Percentiles rank a stretch among this genome's conserved stretches.
Conservation (phyloP, 1,284 basidiomycete genomes). For the Inonotus obliquus region DNA sequence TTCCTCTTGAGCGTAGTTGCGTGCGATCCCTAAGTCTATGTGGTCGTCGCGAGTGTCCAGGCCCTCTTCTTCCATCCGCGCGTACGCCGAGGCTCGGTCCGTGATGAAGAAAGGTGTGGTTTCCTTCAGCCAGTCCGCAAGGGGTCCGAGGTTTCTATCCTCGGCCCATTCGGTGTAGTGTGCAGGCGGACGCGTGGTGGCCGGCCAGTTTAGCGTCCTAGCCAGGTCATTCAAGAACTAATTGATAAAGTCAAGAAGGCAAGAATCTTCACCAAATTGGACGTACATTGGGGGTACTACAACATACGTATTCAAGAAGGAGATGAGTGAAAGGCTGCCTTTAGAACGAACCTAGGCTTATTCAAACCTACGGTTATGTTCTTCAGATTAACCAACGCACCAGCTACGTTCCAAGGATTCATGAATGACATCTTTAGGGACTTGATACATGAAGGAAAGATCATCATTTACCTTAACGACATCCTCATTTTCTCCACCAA, state of each 20-base stretch:
- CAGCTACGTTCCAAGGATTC: background rate
- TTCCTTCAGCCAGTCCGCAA: no score
- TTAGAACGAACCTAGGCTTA: background rate
- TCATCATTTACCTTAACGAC: background rate
- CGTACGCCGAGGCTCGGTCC: no score
- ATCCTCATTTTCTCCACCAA: background rate
- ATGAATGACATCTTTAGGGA: background rate
- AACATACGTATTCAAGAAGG: constrained; percentile 1
- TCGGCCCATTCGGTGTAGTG: no score
- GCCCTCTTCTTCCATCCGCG: no score
- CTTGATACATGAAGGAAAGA: background rate
- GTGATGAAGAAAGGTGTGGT: no score
- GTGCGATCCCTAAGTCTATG: no score
- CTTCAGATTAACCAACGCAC: background rate
- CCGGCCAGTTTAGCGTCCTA: no score
- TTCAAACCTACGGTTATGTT: background rate
- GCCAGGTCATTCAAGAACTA: no score
- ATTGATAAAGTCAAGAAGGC: constrained; percentile 29
- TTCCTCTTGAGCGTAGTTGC: no score
- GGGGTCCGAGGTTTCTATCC: no score
- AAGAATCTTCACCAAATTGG: constrained; percentile 33
- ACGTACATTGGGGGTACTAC: constrained; percentile 32
- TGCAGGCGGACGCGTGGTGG: no score
- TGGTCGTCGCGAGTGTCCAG: no score
- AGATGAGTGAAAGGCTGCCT: background rate